These are phyloP conservation scores for Rehmannia glutinosa DNA, from an alignment of 257 asterid species.

Conservation along the genomic window DNA sequence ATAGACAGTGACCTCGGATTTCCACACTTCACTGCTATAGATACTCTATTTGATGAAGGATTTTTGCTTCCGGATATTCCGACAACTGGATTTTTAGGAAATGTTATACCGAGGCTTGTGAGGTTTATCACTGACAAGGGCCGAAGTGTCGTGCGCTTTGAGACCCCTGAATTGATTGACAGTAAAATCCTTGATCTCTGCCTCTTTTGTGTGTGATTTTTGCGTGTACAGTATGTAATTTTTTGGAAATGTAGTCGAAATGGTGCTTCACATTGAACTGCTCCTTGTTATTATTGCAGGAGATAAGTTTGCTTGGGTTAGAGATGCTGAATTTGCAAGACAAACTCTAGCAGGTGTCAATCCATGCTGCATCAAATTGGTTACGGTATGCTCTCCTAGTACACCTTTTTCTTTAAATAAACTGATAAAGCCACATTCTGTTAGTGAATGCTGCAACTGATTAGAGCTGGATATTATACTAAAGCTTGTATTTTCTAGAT, in stretches of 20 bases:
- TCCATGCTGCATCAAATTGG: slow-evolving; percentile 50
- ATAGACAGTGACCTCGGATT: slow-evolving; percentile 25
- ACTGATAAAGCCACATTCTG: neutral
- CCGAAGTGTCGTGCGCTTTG: slow-evolving; percentile 36
- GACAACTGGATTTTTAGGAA: neutral
- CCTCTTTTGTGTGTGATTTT: neutral
- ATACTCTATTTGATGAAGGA: slow-evolving; percentile 49
- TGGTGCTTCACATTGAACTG: neutral
- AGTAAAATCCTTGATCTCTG: slow-evolving; percentile 27
- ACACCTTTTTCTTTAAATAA: neutral
- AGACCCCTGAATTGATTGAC: slow-evolving; percentile 47
- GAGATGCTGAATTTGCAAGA: slow-evolving; percentile 66
- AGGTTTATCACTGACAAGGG: slow-evolving; percentile 20
- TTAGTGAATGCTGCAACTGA: neutral
- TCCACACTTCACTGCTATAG: slow-evolving; percentile 59
- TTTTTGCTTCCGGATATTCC: slow-evolving; percentile 23
- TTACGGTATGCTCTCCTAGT: slow-evolving; percentile 39
- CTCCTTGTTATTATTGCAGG: slow-evolving; percentile 22
- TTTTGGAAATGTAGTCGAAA: neutral
- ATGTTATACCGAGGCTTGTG: slow-evolving; percentile 37
- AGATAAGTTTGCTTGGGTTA: slow-evolving; percentile 69
- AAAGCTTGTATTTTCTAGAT: no score
- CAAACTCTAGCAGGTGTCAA: slow-evolving; percentile 73
- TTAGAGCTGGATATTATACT: no score
- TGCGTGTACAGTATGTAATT: neutral